Evolutionary conservation across 148 eudicot genomes (phyloP).

Genomic region (Spergularia bocconei): DNA sequence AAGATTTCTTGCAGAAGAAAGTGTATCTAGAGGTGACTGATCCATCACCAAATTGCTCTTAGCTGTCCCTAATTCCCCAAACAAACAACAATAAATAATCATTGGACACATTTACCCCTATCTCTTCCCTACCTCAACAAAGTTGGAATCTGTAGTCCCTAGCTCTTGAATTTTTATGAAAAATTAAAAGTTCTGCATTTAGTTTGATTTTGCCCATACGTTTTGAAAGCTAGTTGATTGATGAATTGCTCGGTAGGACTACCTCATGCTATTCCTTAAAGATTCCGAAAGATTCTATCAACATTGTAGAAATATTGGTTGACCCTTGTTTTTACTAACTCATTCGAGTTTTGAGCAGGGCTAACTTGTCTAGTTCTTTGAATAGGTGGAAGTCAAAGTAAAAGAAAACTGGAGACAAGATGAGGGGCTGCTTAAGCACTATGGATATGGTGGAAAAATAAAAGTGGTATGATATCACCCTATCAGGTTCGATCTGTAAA

Average conservation of each 20-base stretch:
- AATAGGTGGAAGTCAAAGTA: slow-evolving; percentile 86
- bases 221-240: neutral
- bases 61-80: neutral
- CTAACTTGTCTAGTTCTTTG: slow-evolving; percentile 12
- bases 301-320: neutral
- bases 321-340: neutral
- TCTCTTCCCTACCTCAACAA: neutral
- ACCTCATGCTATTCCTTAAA: neutral
- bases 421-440: slow-evolving; percentile 75
- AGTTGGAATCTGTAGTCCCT: neutral
- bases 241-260: neutral
- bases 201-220: slow-evolving; percentile 2
- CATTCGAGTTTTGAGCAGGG: neutral
- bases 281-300: too few relatives aligned
- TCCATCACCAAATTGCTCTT: neutral
- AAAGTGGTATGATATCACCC: slow-evolving; percentile 36
- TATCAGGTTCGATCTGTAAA: slow-evolving; percentile 9
- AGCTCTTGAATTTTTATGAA: neutral
- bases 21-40: slow-evolving; percentile 79
- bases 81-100: neutral
- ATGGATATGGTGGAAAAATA: slow-evolving; percentile 85
- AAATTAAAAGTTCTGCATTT: neutral
- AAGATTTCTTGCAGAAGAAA: slow-evolving; percentile 97
- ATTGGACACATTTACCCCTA: neutral
- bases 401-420: slow-evolving; percentile 97